Evolutionary conservation across 78 protist species (phyloP).

Genomic region (Dictyostelium capitatum): DNA sequence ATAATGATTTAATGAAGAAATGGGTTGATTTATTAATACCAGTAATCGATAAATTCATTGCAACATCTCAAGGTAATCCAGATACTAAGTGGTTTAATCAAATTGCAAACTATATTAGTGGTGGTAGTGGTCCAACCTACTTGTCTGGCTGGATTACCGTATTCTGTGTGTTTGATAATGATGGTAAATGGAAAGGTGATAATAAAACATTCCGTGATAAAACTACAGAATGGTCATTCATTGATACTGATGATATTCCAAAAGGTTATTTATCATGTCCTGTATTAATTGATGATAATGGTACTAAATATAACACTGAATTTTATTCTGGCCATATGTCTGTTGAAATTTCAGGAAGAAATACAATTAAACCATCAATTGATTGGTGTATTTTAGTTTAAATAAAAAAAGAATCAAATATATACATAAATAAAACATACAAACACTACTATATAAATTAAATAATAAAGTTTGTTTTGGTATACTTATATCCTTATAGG

Average conservation of each 20-base stretch:
- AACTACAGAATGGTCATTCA: neutral
- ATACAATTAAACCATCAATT: conserved; percentile 15
- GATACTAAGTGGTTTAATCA: conserved; percentile 52
- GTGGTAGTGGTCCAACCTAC: conserved; percentile 72
- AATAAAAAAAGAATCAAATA: neutral
- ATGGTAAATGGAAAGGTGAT: conserved; percentile 66
- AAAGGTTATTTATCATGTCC: neutral
- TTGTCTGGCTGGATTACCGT: conserved; percentile 79
- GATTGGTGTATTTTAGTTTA: conserved; percentile 32
- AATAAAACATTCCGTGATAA: too few relatives aligned
- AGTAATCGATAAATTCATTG: conserved; percentile 51
- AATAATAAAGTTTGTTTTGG: too few relatives aligned
- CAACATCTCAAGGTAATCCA: conserved; percentile 32
- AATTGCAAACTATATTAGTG: conserved; percentile 42
- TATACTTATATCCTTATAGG: too few relatives aligned
- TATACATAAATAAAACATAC: too few relatives aligned
- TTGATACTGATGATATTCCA: conserved; percentile 6
- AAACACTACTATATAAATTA: too few relatives aligned
- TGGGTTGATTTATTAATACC: conserved; percentile 52
- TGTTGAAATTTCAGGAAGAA: too few relatives aligned
- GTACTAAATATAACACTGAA: neutral
- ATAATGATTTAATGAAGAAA: conserved; percentile 16
- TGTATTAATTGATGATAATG: conserved; percentile 36
- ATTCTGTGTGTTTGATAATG: conserved; percentile 44
- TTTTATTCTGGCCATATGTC: conserved; percentile 26